Base-by-base conservation (phyloP, 805 yeast genomes). In the Metschnikowia shivogae region DNA sequence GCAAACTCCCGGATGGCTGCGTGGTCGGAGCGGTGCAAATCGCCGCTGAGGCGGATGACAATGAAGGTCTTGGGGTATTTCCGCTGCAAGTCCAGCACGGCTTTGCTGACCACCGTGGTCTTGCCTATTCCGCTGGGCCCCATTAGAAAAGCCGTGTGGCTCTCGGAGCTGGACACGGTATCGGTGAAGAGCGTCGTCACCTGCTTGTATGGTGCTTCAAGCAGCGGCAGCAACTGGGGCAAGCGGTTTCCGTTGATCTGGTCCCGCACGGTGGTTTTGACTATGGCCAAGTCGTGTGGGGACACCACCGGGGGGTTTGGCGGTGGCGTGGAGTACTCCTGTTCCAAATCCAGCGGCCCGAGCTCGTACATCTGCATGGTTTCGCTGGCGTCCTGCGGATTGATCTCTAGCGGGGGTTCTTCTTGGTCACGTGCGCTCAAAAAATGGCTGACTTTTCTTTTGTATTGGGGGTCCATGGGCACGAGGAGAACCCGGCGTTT, bases 41-140 rank as follows among this genome's bases (percentile, higher is more conserved):
- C 63, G 0, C 97, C 97, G 47, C 84, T 81, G 26, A 92, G 66
- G 19, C 74, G 62, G 9, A 93, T 77, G 0, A 77, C 70, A 13
- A 90, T 70, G 57, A 81, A 88, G 40, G 80, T 78, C 29, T 78
- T 70, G 1, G 50, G 42, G 55, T 73, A 76, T 28, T 65, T 62
- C 12, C 50, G 31, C 4, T 63, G 52, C 26, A 89, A 61, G 11
- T 70, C 65, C 0, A 58, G 48, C 13, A 93, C 45, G 0, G 84
- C 89, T 5, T 72, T 64, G 27, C 84, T 72, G 3, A 92, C 67
- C 3, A 86, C 62, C 2, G 78, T 65, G 0, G 90, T 72, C 59
- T 92, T 92, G 0, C 96, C 97, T 5, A 81, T 70, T 2, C 84
- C 81, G 35, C 89, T 67, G 0, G 96, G 88, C 0, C 98, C 98